phyloP scores from a whole-genome alignment of 1,284 basidiomycete species.

The Ustilago bromivora region DNA sequence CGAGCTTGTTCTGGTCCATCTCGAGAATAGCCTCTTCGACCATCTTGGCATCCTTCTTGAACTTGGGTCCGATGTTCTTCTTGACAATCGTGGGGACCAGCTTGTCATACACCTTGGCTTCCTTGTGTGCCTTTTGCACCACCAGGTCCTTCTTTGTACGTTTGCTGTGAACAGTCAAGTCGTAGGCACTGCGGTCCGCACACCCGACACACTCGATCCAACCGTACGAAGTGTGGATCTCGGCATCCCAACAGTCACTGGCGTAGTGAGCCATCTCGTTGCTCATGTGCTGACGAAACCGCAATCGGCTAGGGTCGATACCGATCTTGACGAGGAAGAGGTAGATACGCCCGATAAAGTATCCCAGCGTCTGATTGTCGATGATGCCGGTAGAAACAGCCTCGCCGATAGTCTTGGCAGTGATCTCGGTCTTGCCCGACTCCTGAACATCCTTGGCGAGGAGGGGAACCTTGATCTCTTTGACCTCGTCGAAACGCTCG shows the following conservation, averaged over 20 bases:
- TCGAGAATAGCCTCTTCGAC: slow-evolving; percentile 80
- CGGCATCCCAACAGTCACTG: slow-evolving; percentile 98
- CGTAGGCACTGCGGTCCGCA: slow-evolving; percentile 97
- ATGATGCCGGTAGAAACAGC: slow-evolving; percentile 86
- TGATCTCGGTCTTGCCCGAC: slow-evolving; percentile 79
- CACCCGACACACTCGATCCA: slow-evolving; percentile 99
- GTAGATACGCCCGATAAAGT: slow-evolving; percentile 93
- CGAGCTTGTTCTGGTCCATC: slow-evolving; percentile 79
- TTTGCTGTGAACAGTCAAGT: slow-evolving; percentile 76
- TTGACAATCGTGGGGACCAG: slow-evolving; percentile 84
- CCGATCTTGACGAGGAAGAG: slow-evolving; percentile 93
- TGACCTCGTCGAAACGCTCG: slow-evolving; percentile 83
- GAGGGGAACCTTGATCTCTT: slow-evolving; percentile 80
- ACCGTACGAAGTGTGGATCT: slow-evolving; percentile 92
- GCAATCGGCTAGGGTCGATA: slow-evolving; percentile 84
- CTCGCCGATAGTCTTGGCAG: slow-evolving; percentile 83
- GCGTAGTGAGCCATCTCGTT: slow-evolving; percentile 99
- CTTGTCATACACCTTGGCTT: slow-evolving; percentile 81
- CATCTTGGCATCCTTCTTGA: slow-evolving; percentile 83
- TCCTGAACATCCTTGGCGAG: slow-evolving; percentile 86
- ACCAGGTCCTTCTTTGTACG: slow-evolving; percentile 75
- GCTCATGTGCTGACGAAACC: slow-evolving; percentile 96
- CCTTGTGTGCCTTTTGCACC: slow-evolving; percentile 85
- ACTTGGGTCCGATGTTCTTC: slow-evolving; percentile 89
- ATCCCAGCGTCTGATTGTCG: slow-evolving; percentile 96